Base-by-base conservation (phyloP, 1,284 basidiomycete species). In the Pholiota adiposa region DNA sequence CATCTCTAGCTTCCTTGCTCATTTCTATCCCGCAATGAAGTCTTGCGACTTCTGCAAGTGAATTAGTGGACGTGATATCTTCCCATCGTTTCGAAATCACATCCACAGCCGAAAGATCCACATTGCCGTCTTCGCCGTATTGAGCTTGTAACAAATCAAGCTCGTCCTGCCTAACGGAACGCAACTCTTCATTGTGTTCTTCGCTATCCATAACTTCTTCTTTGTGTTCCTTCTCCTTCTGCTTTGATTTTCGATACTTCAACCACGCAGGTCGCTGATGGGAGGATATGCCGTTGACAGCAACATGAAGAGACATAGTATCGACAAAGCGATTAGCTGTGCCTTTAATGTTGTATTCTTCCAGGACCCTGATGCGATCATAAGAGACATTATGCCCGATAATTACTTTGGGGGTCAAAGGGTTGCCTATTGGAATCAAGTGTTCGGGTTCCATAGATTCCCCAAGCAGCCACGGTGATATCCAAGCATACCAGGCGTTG, bases 381-480 rank as follows among this genome's bases (percentile, higher is more conserved):
- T 95, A 99, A 1, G 95, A 93, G 27, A 98, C 91, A 70, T 98
- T 97, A 75, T 99, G 97, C 1, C 97, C 96, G 12, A 99, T 86
- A 31, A 97, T 79, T 21, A 98, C 75, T 7, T 90, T 83, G 0
- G 87, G 80, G 0, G 71, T 65, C 27, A 71, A 64, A 5, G 80
- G 72, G 58, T 82, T 76, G 7, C 91, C 92, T 3, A 96, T 66
- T 0, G 93, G 89, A 55, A 97, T 88, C 50, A 97, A 79, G 44
- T 96, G 96, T 50, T 86, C 79, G 1, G 84, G 80, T 49, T 86
- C 79, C 1, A 79, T 72, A 2, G 87, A 81, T 63, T 90, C 83
- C 11, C 86, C 86, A 4, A 98, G 83, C 4, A 99, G 78, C 88
- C 95, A 97, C 0, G 97, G 97, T 1, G 93, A 96, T 59, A 98